phyloP scores from a whole-genome alignment of 116 monocot species.

The Dioscorea cayenensis region DNA sequence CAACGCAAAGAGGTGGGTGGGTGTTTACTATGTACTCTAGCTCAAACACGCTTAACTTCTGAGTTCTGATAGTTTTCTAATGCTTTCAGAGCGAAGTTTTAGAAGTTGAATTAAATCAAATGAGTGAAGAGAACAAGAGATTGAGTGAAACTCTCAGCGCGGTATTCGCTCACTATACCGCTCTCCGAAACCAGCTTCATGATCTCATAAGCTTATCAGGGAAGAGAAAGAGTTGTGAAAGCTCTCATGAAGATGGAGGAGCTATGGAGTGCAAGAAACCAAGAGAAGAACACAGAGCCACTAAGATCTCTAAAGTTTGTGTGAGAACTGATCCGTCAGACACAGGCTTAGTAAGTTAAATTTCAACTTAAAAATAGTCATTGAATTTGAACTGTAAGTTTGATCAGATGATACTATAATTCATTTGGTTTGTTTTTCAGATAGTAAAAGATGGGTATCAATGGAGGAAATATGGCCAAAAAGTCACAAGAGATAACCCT shows the following conservation, averaged over 20 bases:
- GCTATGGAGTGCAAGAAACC: slow-evolving; percentile 17
- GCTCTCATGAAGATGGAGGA: slow-evolving; percentile 6
- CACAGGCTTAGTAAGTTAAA: slow-evolving; percentile 42
- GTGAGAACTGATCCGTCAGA: slow-evolving; percentile 45
- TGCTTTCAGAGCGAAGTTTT: slow-evolving; percentile 15
- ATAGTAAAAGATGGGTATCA: slow-evolving; percentile 78
- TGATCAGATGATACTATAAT: neutral
- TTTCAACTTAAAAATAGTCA: neutral
- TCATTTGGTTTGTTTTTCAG: slow-evolving; percentile 18
- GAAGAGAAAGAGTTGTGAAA: slow-evolving; percentile 36
- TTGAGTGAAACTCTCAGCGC: slow-evolving; percentile 26
- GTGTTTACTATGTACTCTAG: neutral
- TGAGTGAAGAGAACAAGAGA: slow-evolving; percentile 41
- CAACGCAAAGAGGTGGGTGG: neutral
- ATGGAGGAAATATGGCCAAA: slow-evolving; percentile 94
- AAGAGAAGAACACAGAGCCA: slow-evolving; percentile 30
- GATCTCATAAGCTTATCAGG: slow-evolving; percentile 16
- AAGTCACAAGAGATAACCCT: slow-evolving; percentile 84
- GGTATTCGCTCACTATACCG: slow-evolving; percentile 17
- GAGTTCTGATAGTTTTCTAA: slow-evolving; percentile 1
- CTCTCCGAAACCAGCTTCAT: slow-evolving; percentile 16
- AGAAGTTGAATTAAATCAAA: slow-evolving; percentile 24
- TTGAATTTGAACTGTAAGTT: neutral
- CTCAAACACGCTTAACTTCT: neutral
- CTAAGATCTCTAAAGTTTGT: slow-evolving; percentile 36